Conservation (phyloP, 148 eudicot genomes). For the Rhododendron simsii region DNA sequence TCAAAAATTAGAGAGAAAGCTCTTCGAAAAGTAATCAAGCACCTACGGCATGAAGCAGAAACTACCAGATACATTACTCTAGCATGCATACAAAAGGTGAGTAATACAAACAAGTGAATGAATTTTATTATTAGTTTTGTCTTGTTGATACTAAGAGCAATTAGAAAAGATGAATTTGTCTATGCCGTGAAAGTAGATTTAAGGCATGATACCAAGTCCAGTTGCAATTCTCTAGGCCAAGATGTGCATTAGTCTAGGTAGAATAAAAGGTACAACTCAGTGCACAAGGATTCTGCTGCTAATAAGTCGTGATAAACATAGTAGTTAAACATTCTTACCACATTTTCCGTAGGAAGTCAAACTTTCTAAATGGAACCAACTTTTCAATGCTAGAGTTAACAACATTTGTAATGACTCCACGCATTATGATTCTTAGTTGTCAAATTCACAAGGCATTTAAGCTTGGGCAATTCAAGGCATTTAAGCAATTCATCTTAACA, state of each 20-base stretch:
- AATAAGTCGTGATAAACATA: neutral
- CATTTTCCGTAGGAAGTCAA: too few relatives aligned
- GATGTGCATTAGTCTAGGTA: neutral
- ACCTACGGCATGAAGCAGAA: conserved; percentile 12
- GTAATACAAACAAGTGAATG: neutral
- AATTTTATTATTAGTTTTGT: neutral
- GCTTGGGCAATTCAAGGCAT: neutral
- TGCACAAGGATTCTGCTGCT: too few relatives aligned
- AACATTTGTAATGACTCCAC: neutral
- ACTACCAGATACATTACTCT: conserved; percentile 7
- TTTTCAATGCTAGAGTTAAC: too few relatives aligned
- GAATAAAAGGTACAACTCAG: neutral
- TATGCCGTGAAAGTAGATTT: neutral
- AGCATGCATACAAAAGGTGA: conserved; percentile 7
- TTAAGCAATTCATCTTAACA: neutral
- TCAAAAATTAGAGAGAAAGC: conserved; percentile 16
- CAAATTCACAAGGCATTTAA: neutral
- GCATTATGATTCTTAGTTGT: neutral
- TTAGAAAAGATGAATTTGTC: neutral
- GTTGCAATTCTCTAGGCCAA: neutral
- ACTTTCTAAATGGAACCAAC: too few relatives aligned
- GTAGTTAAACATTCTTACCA: neutral
- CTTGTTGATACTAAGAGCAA: neutral
- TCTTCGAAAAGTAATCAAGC: neutral
- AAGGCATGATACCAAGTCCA: neutral